Conservation (phyloP, 129 eudicot species). For the Lactuca sativa region DNA sequence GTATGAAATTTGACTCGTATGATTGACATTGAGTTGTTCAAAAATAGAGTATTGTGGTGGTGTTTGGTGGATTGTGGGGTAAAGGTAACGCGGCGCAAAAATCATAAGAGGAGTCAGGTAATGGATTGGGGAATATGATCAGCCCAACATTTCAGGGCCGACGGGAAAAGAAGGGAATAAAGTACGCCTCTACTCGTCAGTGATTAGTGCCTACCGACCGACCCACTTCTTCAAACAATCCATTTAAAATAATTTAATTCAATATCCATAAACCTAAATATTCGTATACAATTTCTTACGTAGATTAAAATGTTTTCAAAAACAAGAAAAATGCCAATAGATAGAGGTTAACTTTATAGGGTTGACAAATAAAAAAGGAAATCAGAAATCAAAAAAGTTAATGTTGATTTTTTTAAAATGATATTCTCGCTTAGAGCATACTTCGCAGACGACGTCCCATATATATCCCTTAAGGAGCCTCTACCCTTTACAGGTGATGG, state of each 20-base stretch:
- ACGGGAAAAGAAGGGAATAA: slow-evolving; percentile 16
- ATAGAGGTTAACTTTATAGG: no score
- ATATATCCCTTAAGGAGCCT: no score
- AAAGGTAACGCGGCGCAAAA: not conserved
- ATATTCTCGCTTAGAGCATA: no score
- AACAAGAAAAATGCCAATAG: no score
- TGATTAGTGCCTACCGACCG: slow-evolving; percentile 30
- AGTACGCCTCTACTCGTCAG: not conserved
- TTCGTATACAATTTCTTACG: not conserved
- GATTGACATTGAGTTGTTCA: not conserved
- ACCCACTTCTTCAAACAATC: not conserved
- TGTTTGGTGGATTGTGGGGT: not conserved
- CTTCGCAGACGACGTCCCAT: no score
- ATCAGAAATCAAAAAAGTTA: no score
- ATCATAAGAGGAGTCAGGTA: slow-evolving; percentile 12
- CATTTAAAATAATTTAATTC: not conserved
- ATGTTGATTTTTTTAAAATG: no score
- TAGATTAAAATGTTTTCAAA: no score
- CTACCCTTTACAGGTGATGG: no score
- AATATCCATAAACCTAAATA: no score
- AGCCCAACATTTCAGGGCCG: slow-evolving; percentile 24
- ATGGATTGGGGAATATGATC: not conserved
- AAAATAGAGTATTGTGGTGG: not conserved
- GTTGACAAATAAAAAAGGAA: no score
- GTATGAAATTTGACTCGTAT: not conserved